Evolutionary conservation across 352 stramenopile genomes (phyloP), one percentile per base, ranked within the genome.

Genomic region (Aphanomyces cochlioides): DNA sequence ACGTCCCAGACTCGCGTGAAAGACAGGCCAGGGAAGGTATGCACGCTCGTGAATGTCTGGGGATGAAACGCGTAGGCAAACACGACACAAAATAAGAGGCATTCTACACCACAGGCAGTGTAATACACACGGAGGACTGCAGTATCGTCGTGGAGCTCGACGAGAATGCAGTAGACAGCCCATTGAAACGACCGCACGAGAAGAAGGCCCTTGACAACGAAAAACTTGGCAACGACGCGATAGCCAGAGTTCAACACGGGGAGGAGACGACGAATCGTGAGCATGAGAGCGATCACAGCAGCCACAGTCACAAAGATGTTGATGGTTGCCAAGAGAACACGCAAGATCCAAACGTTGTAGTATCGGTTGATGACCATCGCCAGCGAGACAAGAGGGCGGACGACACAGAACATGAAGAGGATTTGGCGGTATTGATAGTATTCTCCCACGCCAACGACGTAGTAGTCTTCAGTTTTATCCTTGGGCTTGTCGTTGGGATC

Each of bases 161-260:
- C n/a, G 54, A 61, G 54, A 10, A 61, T 12, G 54, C 54, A 61
- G 54, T 61, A 61, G 19, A 17, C 21, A 1, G 54, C 54, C 54
- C 54, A 61, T n/a, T 61, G 54, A 37, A 61, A 61, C 15, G 54
- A 61, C 15, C 54, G 54, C 5, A 61, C 54, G 1, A 61, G 54
- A 37, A 61, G 54, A n/a, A 61, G 54, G 10, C 54, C 54, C 54
- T 61, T 61, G 54, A 61, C 28, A 37, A 61, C 54, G 21, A 61
- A 61, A 37, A 61, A 61, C 21, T 61, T 61, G n/a, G 17, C 15
- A 15, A 61, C 12, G 6, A 61, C 21, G 17, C 19, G n/a, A 37
- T 45, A 61, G 19, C 5, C 12, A 12, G 54, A 6, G 19, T 61
- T 7, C 6, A 61, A 45, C 3, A 37, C 54, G 21, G 54, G 34